Base-by-base conservation (phyloP, 805 yeast species). In the Metschnikowia koreensis region DNA sequence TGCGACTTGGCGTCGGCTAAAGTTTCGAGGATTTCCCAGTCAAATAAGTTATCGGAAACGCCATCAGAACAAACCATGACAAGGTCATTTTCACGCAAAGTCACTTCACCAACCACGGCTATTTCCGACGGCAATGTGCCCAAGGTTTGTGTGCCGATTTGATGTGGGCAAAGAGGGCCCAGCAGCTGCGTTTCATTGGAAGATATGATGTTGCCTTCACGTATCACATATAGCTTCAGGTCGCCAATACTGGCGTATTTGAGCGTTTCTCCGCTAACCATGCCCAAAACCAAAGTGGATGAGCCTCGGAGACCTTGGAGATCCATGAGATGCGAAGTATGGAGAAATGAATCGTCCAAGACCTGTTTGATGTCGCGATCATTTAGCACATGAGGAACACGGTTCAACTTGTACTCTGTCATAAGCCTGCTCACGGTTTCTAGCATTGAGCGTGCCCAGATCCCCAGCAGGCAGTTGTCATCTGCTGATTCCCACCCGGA, bases 181-280 rank as follows among this genome's bases (percentile, higher is more conserved):
- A 71, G 67, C 71, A 79, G 70, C 55, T 77, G 82, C 52, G 76
- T 81, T 52, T 71, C 70, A 58, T 78, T 80, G 2, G 76, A 63
- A 39, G 63, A 64, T 15, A 76, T 62, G 17, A 80, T 65, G 43
- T 73, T 66, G 1, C 78, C 80, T 39, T 76, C 70, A 50, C 84
- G 62, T 22, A 80, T 69, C n/a, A 80, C 65, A 58, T 70, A 79
- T 16, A 80, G 51, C 57, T 74, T 74, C 3, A 80, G 75, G 61
- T 80, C 84, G 1, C 84, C 84, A 31, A 80, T 79, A 59, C 80
- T 78, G 17, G 79, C 66, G 63, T 77, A 71, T 53, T 76, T 73
- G 51, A 80, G 60, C 43, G 64, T 62, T 27, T 69, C 74, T n/a
- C 81, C 81, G 56, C 76, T 69, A 45, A 80, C 66, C 80, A 79